Evolutionary conservation across 208 protist species (phyloP).

Genomic region (Trypanosoma cruzi): DNA sequence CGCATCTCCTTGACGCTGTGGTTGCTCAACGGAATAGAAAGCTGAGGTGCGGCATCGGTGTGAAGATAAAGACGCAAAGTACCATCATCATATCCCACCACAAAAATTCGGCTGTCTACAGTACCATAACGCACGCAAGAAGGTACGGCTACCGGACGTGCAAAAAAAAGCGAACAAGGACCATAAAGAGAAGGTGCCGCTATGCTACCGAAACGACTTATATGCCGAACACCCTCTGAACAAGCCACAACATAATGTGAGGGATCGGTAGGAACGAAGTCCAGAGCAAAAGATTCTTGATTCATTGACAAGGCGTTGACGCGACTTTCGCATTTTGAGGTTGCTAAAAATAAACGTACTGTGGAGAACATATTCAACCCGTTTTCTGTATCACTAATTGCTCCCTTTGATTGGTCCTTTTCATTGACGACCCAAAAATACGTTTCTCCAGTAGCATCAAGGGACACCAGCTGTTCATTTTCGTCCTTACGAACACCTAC

Average conservation of each 20-base stretch:
- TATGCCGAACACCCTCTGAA: constrained; percentile 57
- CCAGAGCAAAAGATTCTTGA: constrained; percentile 37
- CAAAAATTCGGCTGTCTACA: constrained; percentile 64
- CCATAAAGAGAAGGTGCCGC: constrained; percentile 68
- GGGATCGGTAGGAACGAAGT: constrained; percentile 64
- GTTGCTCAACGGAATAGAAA: constrained; percentile 55
- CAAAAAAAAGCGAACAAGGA: constrained; percentile 40
- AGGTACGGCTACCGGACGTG: constrained; percentile 41
- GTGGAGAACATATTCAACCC: constrained; percentile 59
- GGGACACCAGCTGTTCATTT: constrained; percentile 71
- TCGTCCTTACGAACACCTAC: constrained; percentile 51
- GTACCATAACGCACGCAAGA: constrained; percentile 62
- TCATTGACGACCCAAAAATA: constrained; percentile 79
- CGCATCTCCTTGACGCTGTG: constrained; percentile 53
- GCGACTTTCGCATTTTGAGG: constrained; percentile 28
- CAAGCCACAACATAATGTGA: constrained; percentile 68
- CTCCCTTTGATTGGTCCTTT: constrained; percentile 34
- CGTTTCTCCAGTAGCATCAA: constrained; percentile 52
- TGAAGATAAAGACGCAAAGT: constrained; percentile 68
- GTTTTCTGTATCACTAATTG: constrained; percentile 60
- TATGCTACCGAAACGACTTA: constrained; percentile 71
- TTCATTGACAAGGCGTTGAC: constrained; percentile 12
- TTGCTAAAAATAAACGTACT: constrained; percentile 50
- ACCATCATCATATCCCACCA: constrained; percentile 83
- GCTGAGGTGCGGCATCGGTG: constrained; percentile 52